Base-by-base conservation (phyloP, 106 monocot genomes). In the Posidonia australis region DNA sequence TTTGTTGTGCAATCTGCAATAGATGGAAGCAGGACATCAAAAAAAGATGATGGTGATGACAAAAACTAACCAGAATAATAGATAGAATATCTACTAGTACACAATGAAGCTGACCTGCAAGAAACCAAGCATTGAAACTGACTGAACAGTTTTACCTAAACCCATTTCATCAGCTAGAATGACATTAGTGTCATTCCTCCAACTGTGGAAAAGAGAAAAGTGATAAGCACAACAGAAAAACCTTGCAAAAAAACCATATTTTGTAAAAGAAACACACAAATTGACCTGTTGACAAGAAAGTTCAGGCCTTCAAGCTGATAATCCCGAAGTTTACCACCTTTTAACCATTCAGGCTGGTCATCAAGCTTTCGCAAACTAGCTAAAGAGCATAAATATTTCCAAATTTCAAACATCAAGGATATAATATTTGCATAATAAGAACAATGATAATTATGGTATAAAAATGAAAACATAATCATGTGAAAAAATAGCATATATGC, bases 281-380 rank as follows among this genome's bases (percentile, higher is more conserved):
- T 19, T 23, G 42, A 91, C 98, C 98, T 91, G 74, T 98, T 98
- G 20, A 98, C 98, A 52, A 98, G 85, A 73, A 98, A 98, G 73
- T 98, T 98, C 65, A 98, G 82, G n/a, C 98, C 98, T 64, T 98
- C 98, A 48, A 98, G 98, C 68, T 98, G 98, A 91, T 98, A 98
- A 83, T 98, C 98, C 72, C 98, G 98, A 66, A 98, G 88, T 77
- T 83, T 85, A 59, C 98, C 98, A 46, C 85, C 98, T 77, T 88
- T 98, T 52, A 98, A 59, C 91, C 91, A 98, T 68, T 76, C 80
- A 77, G 98, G 98, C 65, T 98, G 98, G 69, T 88, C 85, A 67
- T 91, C 87, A 83, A 98, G 98, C 83, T 76, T 98, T 1, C 98
- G 66, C 77, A 98, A 77, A 74, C 91, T 98, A 81, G 77, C 98